Conservation (phyloP, 2,329 filamentous ascomycete species). For the Cytospora piceicola region DNA sequence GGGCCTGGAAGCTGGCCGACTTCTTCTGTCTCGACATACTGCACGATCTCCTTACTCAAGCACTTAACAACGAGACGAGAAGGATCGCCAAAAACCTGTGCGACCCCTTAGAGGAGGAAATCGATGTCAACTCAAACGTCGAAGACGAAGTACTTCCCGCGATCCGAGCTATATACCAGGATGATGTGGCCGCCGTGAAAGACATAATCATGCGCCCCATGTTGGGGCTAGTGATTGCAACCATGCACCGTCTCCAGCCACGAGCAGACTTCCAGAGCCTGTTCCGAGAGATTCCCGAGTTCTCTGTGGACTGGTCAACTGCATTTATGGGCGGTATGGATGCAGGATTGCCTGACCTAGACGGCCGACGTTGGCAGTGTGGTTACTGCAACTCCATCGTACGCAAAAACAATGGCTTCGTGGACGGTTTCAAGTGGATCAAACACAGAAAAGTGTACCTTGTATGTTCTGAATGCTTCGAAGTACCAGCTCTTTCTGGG, state of each 20-base stretch:
- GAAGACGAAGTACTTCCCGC: neutral
- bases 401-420: too few relatives aligned
- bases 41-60: neutral
- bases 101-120: neutral
- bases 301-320: neutral
- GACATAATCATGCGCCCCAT: neutral
- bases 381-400: too few relatives aligned
- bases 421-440: too few relatives aligned
- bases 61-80: too few relatives aligned
- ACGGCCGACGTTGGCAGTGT: too few relatives aligned
- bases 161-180: neutral
- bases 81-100: too few relatives aligned
- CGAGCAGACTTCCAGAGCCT: neutral
- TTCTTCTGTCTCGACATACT: neutral
- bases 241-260: neutral
- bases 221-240: neutral
- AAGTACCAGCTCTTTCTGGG: too few relatives aligned
- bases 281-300: neutral
- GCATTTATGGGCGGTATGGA: neutral
- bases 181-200: neutral
- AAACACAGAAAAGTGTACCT: too few relatives aligned
- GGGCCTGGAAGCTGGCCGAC: conserved; percentile 1
- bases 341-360: too few relatives aligned
- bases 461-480: too few relatives aligned
- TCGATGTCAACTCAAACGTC: neutral